Evolutionary conservation across 1,139 yeast species (phyloP).

Genomic region (Torulaspora globosa): DNA sequence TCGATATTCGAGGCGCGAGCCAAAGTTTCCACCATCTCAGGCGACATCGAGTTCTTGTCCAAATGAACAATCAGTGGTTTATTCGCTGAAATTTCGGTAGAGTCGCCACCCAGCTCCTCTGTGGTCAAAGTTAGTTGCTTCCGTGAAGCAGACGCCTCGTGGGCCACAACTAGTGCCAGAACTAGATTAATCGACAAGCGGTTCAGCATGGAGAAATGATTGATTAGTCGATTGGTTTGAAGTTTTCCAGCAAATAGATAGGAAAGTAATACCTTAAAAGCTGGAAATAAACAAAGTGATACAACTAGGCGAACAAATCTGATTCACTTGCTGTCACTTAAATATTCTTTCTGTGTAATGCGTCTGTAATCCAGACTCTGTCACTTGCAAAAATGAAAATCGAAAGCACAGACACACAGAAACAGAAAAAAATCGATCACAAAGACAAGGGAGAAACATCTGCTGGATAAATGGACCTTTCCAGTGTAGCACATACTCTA

Average conservation of each 20-base stretch:
- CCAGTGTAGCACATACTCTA: neutral
- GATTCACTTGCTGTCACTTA: neutral
- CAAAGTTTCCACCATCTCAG: slow-evolving; percentile 20
- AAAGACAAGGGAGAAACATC: slow-evolving; percentile 2
- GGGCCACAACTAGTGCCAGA: slow-evolving; percentile 7
- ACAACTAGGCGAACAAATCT: neutral
- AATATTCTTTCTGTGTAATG: slow-evolving; percentile 1
- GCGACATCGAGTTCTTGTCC: slow-evolving; percentile 21
- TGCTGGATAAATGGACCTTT: neutral
- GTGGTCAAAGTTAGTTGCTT: slow-evolving; percentile 19
- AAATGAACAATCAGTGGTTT: slow-evolving; percentile 22
- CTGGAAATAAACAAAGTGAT: neutral
- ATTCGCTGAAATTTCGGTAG: slow-evolving; percentile 10
- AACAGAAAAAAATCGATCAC: neutral
- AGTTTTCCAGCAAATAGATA: neutral
- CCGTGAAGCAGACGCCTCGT: slow-evolving; percentile 14
- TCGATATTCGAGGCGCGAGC: slow-evolving; percentile 24
- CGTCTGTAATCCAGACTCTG: neutral
- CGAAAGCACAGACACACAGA: neutral
- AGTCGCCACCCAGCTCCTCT: slow-evolving; percentile 26
- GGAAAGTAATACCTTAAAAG: neutral
- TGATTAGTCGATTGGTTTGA: neutral
- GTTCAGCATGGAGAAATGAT: slow-evolving; percentile 4
- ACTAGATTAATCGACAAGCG: slow-evolving; percentile 5
- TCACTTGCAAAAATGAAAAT: neutral